phyloP scores from a whole-genome alignment of 2,329 filamentous ascomycete species.

The Botrytis deweyae region DNA sequence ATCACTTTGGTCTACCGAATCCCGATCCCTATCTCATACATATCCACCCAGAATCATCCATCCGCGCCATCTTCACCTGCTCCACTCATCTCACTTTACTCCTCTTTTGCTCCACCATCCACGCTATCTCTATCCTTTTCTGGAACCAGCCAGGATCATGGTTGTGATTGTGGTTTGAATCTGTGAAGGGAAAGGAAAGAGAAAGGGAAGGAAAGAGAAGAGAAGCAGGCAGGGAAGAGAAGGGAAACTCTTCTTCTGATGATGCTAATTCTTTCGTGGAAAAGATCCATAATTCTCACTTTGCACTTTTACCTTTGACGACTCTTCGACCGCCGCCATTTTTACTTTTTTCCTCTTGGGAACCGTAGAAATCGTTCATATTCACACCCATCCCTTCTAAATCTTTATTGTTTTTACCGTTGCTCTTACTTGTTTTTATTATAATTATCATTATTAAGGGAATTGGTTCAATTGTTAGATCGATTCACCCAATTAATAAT shows the following conservation, averaged over 20 bases:
- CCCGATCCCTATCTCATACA: background rate
- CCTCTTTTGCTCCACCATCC: background rate
- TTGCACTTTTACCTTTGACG: background rate
- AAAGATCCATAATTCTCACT: slow-evolving; percentile 15
- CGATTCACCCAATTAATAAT: background rate
- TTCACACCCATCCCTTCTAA: background rate
- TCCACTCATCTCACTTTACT: background rate
- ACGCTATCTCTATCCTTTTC: background rate
- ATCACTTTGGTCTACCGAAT: background rate
- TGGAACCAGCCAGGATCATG: background rate
- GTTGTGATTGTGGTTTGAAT: background rate
- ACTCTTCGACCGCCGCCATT: background rate
- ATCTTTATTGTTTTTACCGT: background rate
- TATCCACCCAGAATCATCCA: background rate
- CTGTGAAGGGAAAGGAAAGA: background rate
- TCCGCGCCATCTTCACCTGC: too few relatives aligned
- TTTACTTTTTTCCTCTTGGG: background rate
- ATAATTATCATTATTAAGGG: background rate
- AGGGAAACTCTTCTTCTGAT: background rate
- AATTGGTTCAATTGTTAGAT: background rate
- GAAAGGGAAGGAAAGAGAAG: too few relatives aligned
- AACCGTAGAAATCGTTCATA: background rate
- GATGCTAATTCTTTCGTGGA: background rate
- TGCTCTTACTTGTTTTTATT: background rate
- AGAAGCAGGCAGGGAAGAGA: background rate